Percentiles rank a stretch among this genome's conserved stretches.
Evolutionary conservation across 2,329 filamentous ascomycete species (phyloP).

Genomic region (Trichoderma citrinoviride): DNA sequence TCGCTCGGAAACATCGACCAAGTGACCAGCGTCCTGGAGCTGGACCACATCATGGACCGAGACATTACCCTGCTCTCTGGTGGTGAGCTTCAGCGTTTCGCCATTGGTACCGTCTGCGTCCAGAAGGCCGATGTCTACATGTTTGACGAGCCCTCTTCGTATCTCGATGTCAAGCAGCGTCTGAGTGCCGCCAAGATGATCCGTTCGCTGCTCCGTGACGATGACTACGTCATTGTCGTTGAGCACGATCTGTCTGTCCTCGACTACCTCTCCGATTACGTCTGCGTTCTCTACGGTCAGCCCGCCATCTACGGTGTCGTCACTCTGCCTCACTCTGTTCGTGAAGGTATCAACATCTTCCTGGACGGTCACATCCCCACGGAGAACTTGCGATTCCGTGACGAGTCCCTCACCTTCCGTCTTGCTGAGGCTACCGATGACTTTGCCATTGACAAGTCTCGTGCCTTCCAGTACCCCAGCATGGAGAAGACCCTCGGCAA

Average conservation of each 20-base stretch:
- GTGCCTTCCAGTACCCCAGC: constrained; percentile 79
- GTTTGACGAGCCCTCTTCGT: constrained; percentile 99
- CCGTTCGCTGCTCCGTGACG: constrained; percentile 78
- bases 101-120: constrained; percentile 92
- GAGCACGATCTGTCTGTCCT: constrained; percentile 99
- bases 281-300: constrained; percentile 94
- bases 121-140: constrained; percentile 98
- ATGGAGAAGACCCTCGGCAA: constrained; percentile 92
- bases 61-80: constrained; percentile 88
- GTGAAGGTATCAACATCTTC: constrained; percentile 99
- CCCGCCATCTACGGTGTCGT: constrained; percentile 98
- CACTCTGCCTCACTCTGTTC: constrained; percentile 89
- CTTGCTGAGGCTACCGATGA: constrained; percentile 88
- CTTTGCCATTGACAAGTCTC: constrained; percentile 77
- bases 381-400: constrained; percentile 96
- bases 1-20: constrained; percentile 78
- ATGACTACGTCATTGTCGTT: constrained; percentile 97
- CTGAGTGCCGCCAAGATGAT: constrained; percentile 89
- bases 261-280: constrained; percentile 97
- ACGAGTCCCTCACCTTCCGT: constrained; percentile 94
- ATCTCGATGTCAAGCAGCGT: constrained; percentile 99
- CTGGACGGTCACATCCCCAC: constrained; percentile 96
- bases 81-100: constrained; percentile 97
- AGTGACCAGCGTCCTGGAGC: constrained; percentile 79
- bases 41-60: constrained; percentile 86